A percentile compares a stretch with the other conserved stretches of the same genome.
These are phyloP conservation scores for Boletus fagicola DNA, from an alignment of 768 basidiomycete genomes.

Conservation along the genomic window DNA sequence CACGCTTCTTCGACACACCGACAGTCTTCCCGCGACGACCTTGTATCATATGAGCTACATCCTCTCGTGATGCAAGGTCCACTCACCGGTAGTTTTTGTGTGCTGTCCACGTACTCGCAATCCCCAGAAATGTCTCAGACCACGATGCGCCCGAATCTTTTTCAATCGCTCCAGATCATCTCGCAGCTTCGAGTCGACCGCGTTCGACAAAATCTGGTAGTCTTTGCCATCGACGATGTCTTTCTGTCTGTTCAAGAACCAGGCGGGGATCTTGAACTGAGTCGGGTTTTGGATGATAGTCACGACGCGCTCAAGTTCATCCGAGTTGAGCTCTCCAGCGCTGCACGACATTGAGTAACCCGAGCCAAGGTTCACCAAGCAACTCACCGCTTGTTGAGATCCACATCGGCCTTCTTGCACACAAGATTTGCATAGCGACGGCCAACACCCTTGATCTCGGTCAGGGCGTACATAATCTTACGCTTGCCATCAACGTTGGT, in stretches of 20 bases:
- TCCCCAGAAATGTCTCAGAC: constrained; percentile 91
- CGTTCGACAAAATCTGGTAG: constrained; percentile 93
- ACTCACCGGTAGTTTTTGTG: constrained; percentile 95
- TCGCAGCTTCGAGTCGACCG: constrained; percentile 96
- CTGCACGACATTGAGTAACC: constrained; percentile 41
- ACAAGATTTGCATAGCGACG: constrained; percentile 98
- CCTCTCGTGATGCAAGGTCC: neutral
- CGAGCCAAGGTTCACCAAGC: neutral
- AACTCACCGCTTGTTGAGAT: constrained; percentile 93
- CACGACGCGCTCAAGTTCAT: constrained; percentile 97
- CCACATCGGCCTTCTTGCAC: constrained; percentile 99
- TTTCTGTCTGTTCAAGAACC: constrained; percentile 99
- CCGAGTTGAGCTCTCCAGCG: constrained; percentile 98
- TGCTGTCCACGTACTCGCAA: constrained; percentile 97
- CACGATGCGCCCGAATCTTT: constrained; percentile 98
- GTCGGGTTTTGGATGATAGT: constrained; percentile 99
- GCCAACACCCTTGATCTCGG: constrained; percentile 99
- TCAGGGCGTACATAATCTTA: constrained; percentile 99
- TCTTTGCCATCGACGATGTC: constrained; percentile 98
- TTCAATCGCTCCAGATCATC: constrained; percentile 98
- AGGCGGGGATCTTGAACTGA: constrained; percentile 98
- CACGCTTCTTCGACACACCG: constrained; percentile 92
- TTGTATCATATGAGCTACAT: constrained; percentile 29
- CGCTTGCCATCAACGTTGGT: constrained; percentile 99
- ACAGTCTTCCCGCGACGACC: constrained; percentile 96